These are phyloP conservation scores for Boletus rex-veris DNA, from an alignment of 768 basidiomycete genomes.

Conservation along the genomic window DNA sequence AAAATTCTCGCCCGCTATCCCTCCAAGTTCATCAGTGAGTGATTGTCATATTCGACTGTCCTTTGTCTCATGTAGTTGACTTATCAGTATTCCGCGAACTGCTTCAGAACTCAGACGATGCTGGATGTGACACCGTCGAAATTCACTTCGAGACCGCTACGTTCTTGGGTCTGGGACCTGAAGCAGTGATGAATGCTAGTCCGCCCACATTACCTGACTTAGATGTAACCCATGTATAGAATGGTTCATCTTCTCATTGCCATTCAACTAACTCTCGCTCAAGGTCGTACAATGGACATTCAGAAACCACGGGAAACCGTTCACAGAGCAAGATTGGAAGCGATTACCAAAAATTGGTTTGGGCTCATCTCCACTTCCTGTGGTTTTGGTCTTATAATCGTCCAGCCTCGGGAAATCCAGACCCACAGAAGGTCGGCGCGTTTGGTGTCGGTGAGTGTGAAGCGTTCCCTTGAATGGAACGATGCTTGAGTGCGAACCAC, in stretches of 20 bases:
- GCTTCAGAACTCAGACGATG: slow-evolving; percentile 1
- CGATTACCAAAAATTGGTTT: background rate
- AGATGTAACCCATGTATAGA: background rate
- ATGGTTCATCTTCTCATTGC: background rate
- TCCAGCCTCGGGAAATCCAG: background rate
- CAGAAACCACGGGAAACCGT: background rate
- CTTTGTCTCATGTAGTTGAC: background rate
- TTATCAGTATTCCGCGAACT: background rate
- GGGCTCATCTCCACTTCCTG: background rate
- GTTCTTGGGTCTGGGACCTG: background rate
- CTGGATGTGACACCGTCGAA: background rate
- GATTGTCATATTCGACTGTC: background rate
- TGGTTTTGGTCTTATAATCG: background rate
- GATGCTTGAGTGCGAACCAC: background rate
- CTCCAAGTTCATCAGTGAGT: background rate
- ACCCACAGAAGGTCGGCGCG: background rate
- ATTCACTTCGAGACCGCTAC: background rate
- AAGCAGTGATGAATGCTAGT: too few species aligned
- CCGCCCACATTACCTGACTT: background rate
- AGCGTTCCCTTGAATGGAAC: too few species aligned
- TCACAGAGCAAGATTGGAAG: slow-evolving; percentile 20
- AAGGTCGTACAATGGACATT: background rate
- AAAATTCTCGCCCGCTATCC: slow-evolving; percentile 1
- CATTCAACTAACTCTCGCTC: background rate
- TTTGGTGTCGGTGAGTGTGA: slow-evolving; percentile 1